A percentile compares a stretch with the other conserved stretches of the same genome.
These are phyloP conservation scores for slime mould (Dictyostelium discoideum) DNA, from an alignment of 78 protist species.

Conservation along the genomic window DNA sequence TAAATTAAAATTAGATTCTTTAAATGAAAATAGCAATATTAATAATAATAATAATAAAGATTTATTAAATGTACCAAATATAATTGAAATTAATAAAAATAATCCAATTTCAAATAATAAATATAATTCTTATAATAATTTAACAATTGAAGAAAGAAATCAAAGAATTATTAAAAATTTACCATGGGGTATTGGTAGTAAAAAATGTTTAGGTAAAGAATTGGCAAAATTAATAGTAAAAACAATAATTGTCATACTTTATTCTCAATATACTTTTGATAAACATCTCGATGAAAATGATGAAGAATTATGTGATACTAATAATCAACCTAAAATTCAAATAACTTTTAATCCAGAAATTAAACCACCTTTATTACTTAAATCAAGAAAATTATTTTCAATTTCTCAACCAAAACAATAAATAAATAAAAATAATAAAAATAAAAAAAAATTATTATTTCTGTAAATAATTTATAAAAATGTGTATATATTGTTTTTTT, in stretches of 20 bases:
- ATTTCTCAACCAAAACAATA: background rate
- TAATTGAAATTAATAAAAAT: background rate
- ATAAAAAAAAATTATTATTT: background rate
- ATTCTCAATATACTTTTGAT: conserved; percentile 24
- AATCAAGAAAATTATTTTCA: background rate
- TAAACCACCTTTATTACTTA: conserved; percentile 1
- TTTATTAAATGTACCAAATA: background rate
- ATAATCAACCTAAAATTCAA: background rate
- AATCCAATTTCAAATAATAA: background rate
- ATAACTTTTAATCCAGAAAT: conserved; percentile 3
- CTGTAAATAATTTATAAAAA: too few species aligned
- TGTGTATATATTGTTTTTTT: too few species aligned
- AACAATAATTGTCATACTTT: conserved; percentile 1
- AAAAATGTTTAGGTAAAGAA: conserved; percentile 27
- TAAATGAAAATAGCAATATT: background rate
- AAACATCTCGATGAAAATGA: background rate
- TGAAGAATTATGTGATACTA: background rate
- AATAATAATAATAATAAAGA: background rate
- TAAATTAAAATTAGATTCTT: background rate
- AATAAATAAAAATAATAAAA: background rate
- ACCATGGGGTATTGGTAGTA: conserved; percentile 48
- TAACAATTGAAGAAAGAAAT: conserved; percentile 24
- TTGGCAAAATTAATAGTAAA: conserved; percentile 21
- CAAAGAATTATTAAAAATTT: conserved; percentile 15
- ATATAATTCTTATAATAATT: background rate